These are phyloP conservation scores for Sclerotinia minor DNA, from an alignment of 2,329 filamentous ascomycete species.

Conservation along the genomic window DNA sequence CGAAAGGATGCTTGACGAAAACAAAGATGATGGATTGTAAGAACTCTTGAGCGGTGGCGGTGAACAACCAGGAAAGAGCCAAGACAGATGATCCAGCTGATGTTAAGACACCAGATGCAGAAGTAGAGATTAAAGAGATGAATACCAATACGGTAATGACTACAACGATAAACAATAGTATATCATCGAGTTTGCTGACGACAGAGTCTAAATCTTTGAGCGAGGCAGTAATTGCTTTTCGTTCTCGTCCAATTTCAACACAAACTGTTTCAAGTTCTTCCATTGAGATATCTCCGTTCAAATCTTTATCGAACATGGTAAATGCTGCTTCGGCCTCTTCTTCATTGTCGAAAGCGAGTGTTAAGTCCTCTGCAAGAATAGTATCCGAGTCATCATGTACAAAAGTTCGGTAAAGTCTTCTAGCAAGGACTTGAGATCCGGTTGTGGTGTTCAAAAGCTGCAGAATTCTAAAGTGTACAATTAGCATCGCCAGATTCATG, in stretches of 20 bases:
- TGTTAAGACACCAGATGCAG: slow-evolving; percentile 85
- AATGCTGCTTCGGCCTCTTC: slow-evolving; percentile 91
- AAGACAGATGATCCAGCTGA: slow-evolving; percentile 86
- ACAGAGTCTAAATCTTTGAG: slow-evolving; percentile 94
- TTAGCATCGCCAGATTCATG: slow-evolving; percentile 24
- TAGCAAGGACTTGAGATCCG: slow-evolving; percentile 80
- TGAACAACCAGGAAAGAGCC: slow-evolving; percentile 88
- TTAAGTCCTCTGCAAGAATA: slow-evolving; percentile 75
- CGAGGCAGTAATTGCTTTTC: slow-evolving; percentile 92
- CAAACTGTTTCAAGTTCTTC: slow-evolving; percentile 91
- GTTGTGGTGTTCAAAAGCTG: slow-evolving; percentile 70
- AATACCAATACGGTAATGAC: slow-evolving; percentile 83
- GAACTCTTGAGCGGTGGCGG: slow-evolving; percentile 91
- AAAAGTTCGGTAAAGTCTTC: slow-evolving; percentile 85
- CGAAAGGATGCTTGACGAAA: slow-evolving; percentile 96
- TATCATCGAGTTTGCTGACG: slow-evolving; percentile 82
- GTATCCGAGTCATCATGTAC: slow-evolving; percentile 73
- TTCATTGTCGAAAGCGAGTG: slow-evolving; percentile 72
- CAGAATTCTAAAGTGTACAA: slow-evolving; percentile 52
- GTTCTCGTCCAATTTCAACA: slow-evolving; percentile 90
- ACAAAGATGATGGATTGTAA: slow-evolving; percentile 93
- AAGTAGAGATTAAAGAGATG: slow-evolving; percentile 84
- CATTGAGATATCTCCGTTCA: slow-evolving; percentile 95
- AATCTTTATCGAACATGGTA: slow-evolving; percentile 89
- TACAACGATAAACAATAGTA: slow-evolving; percentile 83